Percentiles rank a stretch among this genome's conserved stretches.
Conservation (phyloP, 208 protist genomes). For the Blechomonas ayalai region DNA sequence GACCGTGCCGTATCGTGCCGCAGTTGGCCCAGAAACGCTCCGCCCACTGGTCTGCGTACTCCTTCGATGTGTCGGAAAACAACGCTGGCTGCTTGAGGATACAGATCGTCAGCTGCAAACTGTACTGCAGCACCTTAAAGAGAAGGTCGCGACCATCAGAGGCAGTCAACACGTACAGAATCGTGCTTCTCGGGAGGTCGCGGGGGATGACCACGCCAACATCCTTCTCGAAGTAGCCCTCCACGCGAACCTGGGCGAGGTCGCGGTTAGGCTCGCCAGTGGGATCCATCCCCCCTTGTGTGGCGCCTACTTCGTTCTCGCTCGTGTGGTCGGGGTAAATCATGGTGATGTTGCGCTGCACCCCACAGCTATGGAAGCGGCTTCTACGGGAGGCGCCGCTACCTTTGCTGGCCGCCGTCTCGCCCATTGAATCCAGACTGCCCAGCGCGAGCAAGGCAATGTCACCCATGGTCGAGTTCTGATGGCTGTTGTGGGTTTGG, state of each 20-base stretch:
- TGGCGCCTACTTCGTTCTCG: conserved; percentile 12
- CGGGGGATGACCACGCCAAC: conserved; percentile 60
- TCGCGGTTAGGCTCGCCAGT: conserved; percentile 29
- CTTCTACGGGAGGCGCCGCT: background rate
- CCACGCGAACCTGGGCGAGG: conserved; percentile 63
- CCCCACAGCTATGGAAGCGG: conserved; percentile 1
- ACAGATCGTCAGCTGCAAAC: conserved; percentile 63
- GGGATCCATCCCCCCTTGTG: background rate
- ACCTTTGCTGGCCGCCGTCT: background rate
- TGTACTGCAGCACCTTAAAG: conserved; percentile 83
- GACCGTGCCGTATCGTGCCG: conserved; percentile 83
- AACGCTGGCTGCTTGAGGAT: conserved; percentile 51
- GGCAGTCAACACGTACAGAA: conserved; percentile 82
- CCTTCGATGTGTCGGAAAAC: conserved; percentile 47
- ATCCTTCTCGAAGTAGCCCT: conserved; percentile 61
- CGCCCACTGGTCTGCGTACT: conserved; percentile 39
- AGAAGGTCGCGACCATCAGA: conserved; percentile 76
- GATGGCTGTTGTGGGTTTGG: background rate
- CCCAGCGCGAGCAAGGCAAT: background rate
- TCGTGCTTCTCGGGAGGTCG: conserved; percentile 69
- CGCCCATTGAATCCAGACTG: conserved; percentile 1
- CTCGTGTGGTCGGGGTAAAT: conserved; percentile 21
- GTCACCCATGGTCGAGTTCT: background rate
- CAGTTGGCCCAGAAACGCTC: conserved; percentile 69
- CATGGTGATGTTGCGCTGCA: conserved; percentile 25